Evolutionary conservation across 345 rosid species (phyloP).

Genomic region (Lepidium aucheri): DNA sequence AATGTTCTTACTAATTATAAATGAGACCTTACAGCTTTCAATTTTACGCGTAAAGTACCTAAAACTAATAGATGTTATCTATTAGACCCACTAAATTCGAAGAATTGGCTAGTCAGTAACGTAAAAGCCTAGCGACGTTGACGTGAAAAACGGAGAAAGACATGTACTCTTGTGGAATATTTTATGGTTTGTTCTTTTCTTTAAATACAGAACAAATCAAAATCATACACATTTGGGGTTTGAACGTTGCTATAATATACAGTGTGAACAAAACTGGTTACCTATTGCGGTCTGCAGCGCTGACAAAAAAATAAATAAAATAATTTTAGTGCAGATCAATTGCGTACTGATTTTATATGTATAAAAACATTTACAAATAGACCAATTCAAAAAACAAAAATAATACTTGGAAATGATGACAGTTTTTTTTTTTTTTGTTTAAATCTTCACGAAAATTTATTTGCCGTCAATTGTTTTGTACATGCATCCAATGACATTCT

Average conservation of each 20-base stretch:
- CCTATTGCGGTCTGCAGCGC: too few species aligned
- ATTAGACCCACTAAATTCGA: neutral
- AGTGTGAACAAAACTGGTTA: too few species aligned
- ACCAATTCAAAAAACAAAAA: too few species aligned
- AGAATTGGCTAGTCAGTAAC: neutral
- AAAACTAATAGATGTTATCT: neutral
- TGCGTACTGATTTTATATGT: too few species aligned
- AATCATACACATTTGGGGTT: neutral
- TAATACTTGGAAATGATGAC: too few species aligned
- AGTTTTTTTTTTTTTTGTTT: too few species aligned
- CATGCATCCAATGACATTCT: constrained; percentile 1
- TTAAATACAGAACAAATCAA: neutral
- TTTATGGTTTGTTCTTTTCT: neutral
- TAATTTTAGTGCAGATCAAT: too few species aligned
- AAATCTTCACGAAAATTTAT: neutral
- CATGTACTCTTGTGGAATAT: neutral
- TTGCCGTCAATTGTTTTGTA: neutral
- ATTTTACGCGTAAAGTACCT: neutral
- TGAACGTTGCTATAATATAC: too few species aligned
- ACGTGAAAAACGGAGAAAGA: constrained; percentile 18
- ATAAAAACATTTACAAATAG: too few species aligned
- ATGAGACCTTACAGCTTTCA: neutral
- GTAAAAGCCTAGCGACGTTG: neutral
- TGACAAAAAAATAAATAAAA: too few species aligned
- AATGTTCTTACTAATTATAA: neutral